A percentile compares a stretch with the other conserved stretches of the same genome.
These are phyloP conservation scores for Dysphania ambrosioides DNA, from an alignment of 148 eudicot species.

Conservation along the genomic window DNA sequence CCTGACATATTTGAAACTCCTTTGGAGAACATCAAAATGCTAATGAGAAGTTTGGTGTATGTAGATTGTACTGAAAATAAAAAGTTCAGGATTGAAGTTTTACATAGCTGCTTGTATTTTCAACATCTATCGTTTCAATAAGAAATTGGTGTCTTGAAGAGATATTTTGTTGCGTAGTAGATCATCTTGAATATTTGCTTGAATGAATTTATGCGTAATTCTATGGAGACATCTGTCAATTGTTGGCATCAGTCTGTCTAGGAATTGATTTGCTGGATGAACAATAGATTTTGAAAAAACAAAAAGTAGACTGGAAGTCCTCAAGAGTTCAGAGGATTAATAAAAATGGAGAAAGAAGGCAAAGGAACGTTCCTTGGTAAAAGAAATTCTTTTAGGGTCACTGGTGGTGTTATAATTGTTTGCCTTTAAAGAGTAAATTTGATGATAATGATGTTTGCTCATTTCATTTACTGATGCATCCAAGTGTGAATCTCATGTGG, in stretches of 20 bases:
- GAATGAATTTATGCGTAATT: background rate
- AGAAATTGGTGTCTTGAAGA: background rate
- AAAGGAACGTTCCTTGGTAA: background rate
- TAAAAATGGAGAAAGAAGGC: background rate
- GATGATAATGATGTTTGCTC: background rate
- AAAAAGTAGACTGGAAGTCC: background rate
- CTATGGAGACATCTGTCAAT: background rate
- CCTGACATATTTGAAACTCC: background rate
- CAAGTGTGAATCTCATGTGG: background rate
- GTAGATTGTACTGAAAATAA: background rate
- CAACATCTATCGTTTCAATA: background rate
- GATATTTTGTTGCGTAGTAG: background rate
- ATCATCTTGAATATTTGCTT: background rate
- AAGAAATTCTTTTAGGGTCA: background rate
- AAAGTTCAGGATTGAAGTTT: background rate
- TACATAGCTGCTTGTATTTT: background rate
- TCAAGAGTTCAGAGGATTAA: background rate
- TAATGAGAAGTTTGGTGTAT: background rate
- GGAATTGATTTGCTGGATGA: background rate
- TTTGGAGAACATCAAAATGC: background rate
- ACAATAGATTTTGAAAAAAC: background rate
- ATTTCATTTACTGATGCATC: background rate
- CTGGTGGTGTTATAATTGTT: background rate
- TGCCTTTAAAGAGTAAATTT: background rate
- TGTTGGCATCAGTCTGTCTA: background rate